Base-by-base conservation (phyloP, 2,329 filamentous ascomycete species). In the Aspergillus sp. region DNA sequence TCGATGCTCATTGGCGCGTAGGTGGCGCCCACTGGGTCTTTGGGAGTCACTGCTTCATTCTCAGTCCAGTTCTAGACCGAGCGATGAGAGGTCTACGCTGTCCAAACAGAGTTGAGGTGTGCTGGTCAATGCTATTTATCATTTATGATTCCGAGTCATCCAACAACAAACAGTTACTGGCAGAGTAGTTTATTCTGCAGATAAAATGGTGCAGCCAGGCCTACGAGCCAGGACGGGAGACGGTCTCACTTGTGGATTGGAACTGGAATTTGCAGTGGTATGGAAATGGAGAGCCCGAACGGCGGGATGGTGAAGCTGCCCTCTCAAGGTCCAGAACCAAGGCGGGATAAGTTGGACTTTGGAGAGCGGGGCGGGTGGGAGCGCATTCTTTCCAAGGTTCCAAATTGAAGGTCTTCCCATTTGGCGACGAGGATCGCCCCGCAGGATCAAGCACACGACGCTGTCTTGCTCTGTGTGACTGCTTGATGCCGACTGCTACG, bases 21-120 rank as follows among this genome's bases (percentile, higher is more conserved):
- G 13, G 20, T 40, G 13, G 50, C n/a, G 17, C 46, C 44, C 39
- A 24, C 41, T 53, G 41, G 51, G 20, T 19, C 51, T 39, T 46
- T 42, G 39, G 37, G n/a, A 41, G 22, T 48, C 34, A 19, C 34
- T 46, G 51, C 51, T 40, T 45, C 41, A 46, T 45, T 45, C 40
- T 52, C 22, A 37, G 17, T 34, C 37, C 27, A 45, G 51, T 53
- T 61, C 56, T 61, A 58, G 60, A 58, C 58, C 44, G 40, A 44
- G 19, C 41, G 11, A 15, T 13, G 27, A 30, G 27, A 22, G 42
- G 42, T 6, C 42, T 27, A 13, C 42, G 19, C 4, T 24, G 19
- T 20, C 41, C 41, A 44, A 9, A 19, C 39, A 30, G 27, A 30
- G 27, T 27, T 9, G 7, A 27, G 24, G 24, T 27, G 24, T 8